Conservation (phyloP, 805 yeast species). For the Schizosaccharomyces octosporus region DNA sequence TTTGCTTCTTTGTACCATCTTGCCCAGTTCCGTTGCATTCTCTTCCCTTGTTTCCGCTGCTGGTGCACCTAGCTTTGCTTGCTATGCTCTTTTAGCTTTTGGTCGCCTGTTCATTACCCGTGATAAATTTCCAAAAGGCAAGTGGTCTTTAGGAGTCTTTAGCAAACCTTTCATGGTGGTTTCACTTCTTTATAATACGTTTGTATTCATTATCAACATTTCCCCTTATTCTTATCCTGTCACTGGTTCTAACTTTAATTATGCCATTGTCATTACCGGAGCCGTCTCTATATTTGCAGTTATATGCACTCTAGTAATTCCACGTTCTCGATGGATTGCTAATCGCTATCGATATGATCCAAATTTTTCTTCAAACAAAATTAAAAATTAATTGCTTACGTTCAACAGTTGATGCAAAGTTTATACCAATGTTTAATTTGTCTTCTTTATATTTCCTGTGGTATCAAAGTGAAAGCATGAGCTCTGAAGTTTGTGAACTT, state of each 20-base stretch:
- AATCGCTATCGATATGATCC: background rate
- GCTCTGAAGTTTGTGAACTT: no score
- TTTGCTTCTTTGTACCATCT: conserved; percentile 8
- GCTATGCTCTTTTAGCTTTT: conserved; percentile 8
- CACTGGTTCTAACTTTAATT: conserved; percentile 7
- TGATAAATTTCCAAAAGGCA: conserved; percentile 5
- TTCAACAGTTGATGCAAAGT: no score
- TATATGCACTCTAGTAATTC: conserved; percentile 5
- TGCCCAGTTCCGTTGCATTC: conserved; percentile 9
- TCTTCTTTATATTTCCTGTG: no score
- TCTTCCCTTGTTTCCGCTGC: conserved; percentile 9
- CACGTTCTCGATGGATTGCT: conserved; percentile 7
- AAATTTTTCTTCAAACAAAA: background rate
- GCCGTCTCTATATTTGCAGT: conserved; percentile 8
- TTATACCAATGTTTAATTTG: no score
- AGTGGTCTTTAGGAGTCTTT: conserved; percentile 7
- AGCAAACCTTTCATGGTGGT: conserved; percentile 8
- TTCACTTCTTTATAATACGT: conserved; percentile 8
- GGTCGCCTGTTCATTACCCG: conserved; percentile 8
- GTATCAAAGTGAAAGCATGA: no score
- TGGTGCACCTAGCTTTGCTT: conserved; percentile 9
- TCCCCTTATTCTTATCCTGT: conserved; percentile 10
- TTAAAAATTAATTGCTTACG: no score
- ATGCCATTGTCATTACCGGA: conserved; percentile 9
- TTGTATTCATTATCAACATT: conserved; percentile 6